Evolutionary conservation across 371 early-diverging fungal genomes (phyloP).

Genomic region (Lichtheimia ornata): DNA sequence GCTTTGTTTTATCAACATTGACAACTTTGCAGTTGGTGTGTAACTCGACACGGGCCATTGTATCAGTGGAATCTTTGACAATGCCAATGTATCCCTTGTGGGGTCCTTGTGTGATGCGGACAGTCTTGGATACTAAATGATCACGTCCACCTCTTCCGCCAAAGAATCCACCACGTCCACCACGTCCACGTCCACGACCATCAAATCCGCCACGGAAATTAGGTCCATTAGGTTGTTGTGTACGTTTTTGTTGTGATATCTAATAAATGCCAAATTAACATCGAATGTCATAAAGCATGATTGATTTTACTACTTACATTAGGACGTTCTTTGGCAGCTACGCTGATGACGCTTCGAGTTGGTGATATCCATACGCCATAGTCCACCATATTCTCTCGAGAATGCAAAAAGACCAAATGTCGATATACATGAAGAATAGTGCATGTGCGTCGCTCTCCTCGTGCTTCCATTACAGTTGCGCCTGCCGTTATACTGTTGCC

Average conservation of each 20-base stretch:
- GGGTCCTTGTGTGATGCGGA: constrained; percentile 87
- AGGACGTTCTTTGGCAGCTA: constrained; percentile 30
- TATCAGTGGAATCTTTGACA: constrained; percentile 86
- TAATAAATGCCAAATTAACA: neutral
- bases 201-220: constrained; percentile 29
- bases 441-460: constrained; percentile 62
- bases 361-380: constrained; percentile 71
- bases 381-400: constrained; percentile 65
- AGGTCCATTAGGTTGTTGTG: constrained; percentile 5
- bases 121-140: constrained; percentile 85
- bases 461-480: constrained; percentile 76
- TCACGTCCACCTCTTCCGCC: constrained; percentile 75
- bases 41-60: constrained; percentile 89
- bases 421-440: constrained; percentile 75
- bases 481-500: constrained; percentile 80
- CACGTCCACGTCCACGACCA: constrained; percentile 53
- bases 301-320: constrained; percentile 27
- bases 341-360: constrained; percentile 52
- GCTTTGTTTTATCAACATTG: constrained; percentile 73
- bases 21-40: constrained; percentile 87
- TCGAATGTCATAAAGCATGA: neutral
- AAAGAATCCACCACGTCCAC: constrained; percentile 64
- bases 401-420: constrained; percentile 64
- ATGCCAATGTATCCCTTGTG: constrained; percentile 98
- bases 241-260: neutral